Base-by-base conservation (phyloP, 2,329 filamentous ascomycete genomes). In the Clarireedia monteithiana region DNA sequence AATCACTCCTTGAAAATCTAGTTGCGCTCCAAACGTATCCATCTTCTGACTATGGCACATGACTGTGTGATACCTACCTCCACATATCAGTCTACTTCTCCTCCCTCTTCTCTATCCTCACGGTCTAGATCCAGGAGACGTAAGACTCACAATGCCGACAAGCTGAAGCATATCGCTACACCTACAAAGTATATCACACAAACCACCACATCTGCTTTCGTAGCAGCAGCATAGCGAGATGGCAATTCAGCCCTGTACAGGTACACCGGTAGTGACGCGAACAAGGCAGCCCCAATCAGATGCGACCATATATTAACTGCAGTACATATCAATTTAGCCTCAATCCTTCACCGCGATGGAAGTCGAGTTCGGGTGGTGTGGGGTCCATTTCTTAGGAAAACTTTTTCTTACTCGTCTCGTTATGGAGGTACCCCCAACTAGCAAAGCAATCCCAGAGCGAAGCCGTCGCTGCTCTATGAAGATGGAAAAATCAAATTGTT, bases 1-100 rank as follows among this genome's bases (percentile, higher is more conserved):
- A 2, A 85, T 74, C 45, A 85, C 80, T 6, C 82, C 81, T 45
- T 82, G 74, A 60, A 84, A 82, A 64, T 86, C 83, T 27, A 84
- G 68, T 62, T 80, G 77, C 58, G 83, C 80, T 5, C 80, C 80
- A 57, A 78, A 73, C 10, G 69, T 70, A 39, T 75, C 75, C 14
- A 79, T 72, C 5, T 69, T 62, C 6, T 74, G 70, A 50, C 76
- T 80, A 60, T 84, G 81, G 55, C 78, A 79, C 60, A 75, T 74
- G 50, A 84, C 73, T 2, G 77, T 79, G 64, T 84, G 81, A 60
- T 78, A 84, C 5, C 77, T 78, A 34, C 6, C 17, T 24, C 68
- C 51, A 26, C 34, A 34, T n/a, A 57, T 52, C 50, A 47, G 48
- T 42, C 48, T 24, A 42, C 5, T 26, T 26, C 15, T 4, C 24